A percentile compares a stretch with the other conserved stretches of the same genome.
These are phyloP conservation scores for Globisporangium paddicum DNA, from an alignment of 352 stramenopile genomes.

Conservation along the genomic window DNA sequence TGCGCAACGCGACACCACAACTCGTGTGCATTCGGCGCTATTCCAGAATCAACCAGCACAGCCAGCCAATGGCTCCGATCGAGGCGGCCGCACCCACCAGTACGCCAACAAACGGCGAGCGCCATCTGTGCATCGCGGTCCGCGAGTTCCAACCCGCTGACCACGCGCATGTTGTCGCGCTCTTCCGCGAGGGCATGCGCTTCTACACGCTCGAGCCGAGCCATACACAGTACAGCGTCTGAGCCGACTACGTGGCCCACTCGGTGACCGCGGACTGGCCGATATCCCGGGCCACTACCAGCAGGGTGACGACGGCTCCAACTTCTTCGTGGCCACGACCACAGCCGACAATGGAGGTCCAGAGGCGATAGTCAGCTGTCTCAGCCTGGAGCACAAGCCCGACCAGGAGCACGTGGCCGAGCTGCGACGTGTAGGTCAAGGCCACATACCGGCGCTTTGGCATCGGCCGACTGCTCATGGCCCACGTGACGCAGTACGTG, in stretches of 20 bases:
- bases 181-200: constrained; percentile 18
- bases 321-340: constrained; percentile 10
- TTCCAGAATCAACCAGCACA: not conserved
- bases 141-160: constrained; percentile 16
- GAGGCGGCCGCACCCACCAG: not conserved
- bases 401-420: not conserved
- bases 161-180: constrained; percentile 6
- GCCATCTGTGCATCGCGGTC: constrained; percentile 10
- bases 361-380: constrained; percentile 12
- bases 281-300: constrained; percentile 10
- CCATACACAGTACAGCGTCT: constrained; percentile 8
- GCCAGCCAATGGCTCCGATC: not conserved
- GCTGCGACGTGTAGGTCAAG: constrained; percentile 11
- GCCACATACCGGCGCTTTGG: constrained; percentile 9
- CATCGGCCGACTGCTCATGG: constrained; percentile 14
- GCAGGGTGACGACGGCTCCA: not conserved
- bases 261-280: constrained; percentile 15
- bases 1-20: not conserved
- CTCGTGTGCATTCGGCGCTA: not conserved
- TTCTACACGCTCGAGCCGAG: constrained; percentile 5
- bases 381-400: constrained; percentile 6
- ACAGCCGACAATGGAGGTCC: no score
- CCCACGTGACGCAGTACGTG: constrained; percentile 14
- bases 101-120: not conserved
- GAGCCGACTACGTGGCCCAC: constrained; percentile 15